Conservation (phyloP, 441 rosid genomes). For the Flueggea neowawraea region DNA sequence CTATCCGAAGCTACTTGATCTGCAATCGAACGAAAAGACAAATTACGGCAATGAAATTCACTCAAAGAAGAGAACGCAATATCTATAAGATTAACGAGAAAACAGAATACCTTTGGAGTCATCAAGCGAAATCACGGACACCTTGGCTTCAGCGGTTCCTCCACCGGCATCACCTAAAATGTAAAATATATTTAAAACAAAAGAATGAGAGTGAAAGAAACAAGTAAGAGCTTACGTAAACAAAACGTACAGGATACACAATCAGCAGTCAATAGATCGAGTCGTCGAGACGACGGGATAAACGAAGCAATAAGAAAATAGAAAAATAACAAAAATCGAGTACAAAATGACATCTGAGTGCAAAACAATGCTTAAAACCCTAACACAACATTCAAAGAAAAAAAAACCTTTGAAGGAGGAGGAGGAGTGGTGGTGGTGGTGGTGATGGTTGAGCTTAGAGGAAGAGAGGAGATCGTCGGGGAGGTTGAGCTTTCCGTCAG, state of each 20-base stretch:
- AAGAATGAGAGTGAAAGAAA: neutral
- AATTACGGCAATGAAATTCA: neutral
- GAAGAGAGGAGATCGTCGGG: conserved; percentile 69
- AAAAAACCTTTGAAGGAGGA: conserved; percentile 36
- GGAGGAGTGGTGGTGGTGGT: conserved; percentile 62
- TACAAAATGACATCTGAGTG: neutral
- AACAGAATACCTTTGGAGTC: conserved; percentile 40
- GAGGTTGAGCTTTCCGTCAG: conserved; percentile 63
- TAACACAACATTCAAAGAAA: neutral
- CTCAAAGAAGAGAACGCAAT: neutral
- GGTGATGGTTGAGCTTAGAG: conserved; percentile 64
- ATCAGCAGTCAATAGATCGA: too few species aligned
- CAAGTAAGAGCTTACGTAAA: neutral
- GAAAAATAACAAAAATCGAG: neutral
- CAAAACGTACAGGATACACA: too few species aligned
- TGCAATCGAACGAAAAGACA: conserved; percentile 21
- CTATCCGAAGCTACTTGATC: conserved; percentile 61
- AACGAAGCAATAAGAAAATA: neutral
- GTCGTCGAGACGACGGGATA: too few species aligned
- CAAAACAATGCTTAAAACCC: neutral
- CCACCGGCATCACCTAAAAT: conserved; percentile 23
- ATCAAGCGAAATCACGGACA: conserved; percentile 20
- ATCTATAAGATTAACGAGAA: neutral
- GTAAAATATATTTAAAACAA: neutral
- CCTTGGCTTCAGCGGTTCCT: conserved; percentile 29